These are phyloP conservation scores for Calonectria hongkongensis DNA, from an alignment of 2,329 filamentous ascomycete genomes.

Conservation along the genomic window DNA sequence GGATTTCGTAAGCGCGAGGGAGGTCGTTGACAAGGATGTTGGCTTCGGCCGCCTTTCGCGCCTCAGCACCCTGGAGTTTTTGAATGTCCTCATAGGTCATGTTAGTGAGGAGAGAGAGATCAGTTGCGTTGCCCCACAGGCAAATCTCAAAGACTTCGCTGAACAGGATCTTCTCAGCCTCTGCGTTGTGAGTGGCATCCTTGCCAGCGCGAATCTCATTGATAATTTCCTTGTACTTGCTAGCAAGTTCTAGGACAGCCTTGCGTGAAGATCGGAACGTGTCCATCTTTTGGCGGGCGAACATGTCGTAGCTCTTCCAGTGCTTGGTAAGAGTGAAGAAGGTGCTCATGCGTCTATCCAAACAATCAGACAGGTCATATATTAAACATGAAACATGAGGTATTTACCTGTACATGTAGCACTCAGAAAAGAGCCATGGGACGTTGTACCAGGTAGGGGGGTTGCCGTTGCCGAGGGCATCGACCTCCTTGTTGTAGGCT, in stretches of 20 bases:
- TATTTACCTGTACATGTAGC: conserved; percentile 88
- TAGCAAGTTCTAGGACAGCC: conserved; percentile 87
- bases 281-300: conserved; percentile 90
- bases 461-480: conserved; percentile 74
- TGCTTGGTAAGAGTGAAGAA: conserved; percentile 84
- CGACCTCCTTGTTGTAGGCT: conserved; percentile 90
- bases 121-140: conserved; percentile 97
- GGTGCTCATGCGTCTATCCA: conserved; percentile 82
- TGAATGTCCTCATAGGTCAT: conserved; percentile 97
- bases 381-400: not conserved
- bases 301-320: conserved; percentile 95
- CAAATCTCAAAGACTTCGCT: conserved; percentile 97
- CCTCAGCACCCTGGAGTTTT: conserved; percentile 92
- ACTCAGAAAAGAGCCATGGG: conserved; percentile 94
- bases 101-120: conserved; percentile 91
- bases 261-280: conserved; percentile 95
- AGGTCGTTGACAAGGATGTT: conserved; percentile 96
- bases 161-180: conserved; percentile 87
- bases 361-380: conserved; percentile 1
- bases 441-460: conserved; percentile 86
- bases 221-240: conserved; percentile 85
- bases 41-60: conserved; percentile 89
- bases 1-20: conserved; percentile 79
- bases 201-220: conserved; percentile 76
- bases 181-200: conserved; percentile 73